A percentile compares a stretch with the other conserved stretches of the same genome.
phyloP scores from a whole-genome alignment of 805 yeast species.

The Candida adriatica region DNA sequence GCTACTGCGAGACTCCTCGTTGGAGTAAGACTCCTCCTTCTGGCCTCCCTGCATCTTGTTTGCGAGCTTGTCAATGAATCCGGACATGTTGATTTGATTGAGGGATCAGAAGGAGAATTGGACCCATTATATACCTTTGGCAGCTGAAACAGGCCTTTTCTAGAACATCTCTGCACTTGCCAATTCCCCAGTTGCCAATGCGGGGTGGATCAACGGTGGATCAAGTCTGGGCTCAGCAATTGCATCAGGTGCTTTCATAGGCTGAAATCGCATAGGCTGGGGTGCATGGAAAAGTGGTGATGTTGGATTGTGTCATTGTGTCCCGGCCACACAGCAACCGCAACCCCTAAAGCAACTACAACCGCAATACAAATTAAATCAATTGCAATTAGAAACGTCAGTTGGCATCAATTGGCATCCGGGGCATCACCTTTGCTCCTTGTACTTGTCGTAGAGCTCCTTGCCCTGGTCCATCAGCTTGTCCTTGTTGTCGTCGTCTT shows the following conservation, averaged over 20 bases:
- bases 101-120: neutral
- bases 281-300: too few species aligned
- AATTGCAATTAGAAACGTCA: neutral
- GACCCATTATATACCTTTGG: neutral
- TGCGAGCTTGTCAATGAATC: constrained; percentile 23
- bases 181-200: neutral
- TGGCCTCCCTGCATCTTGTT: constrained; percentile 19
- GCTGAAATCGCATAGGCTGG: too few species aligned
- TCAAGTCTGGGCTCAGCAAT: neutral
- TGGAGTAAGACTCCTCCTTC: constrained; percentile 1
- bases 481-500: constrained; percentile 7
- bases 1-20: constrained; percentile 2
- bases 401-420: neutral
- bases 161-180: neutral
- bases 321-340: neutral
- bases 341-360: neutral
- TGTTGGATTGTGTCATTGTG: too few species aligned
- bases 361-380: neutral
- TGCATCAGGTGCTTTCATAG: neutral
- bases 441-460: constrained; percentile 10
- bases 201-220: neutral
- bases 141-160: neutral
- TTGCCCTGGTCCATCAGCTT: constrained; percentile 15
- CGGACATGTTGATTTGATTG: constrained; percentile 15
- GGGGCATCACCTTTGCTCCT: constrained; percentile 1